Evolutionary conservation across 306 rosid genomes (phyloP).

Genomic region (Oxytropis ochrocephala): DNA sequence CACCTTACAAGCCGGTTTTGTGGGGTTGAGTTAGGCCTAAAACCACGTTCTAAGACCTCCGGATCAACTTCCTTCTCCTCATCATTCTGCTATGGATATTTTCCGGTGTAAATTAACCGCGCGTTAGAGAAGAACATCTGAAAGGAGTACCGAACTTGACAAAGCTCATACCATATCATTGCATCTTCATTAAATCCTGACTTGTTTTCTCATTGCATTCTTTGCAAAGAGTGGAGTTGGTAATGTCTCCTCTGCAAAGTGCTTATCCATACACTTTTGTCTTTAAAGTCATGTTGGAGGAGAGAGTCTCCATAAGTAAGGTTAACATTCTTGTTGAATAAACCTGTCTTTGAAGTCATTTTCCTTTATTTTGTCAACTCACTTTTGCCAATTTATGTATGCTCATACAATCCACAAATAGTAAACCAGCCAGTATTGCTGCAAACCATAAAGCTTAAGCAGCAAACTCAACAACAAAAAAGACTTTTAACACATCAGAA

Average conservation of each 20-base stretch:
- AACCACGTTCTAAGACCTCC: too few species aligned
- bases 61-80: too few species aligned
- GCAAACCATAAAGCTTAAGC: too few species aligned
- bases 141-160: slow-evolving; percentile 52
- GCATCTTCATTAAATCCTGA: slow-evolving; percentile 40
- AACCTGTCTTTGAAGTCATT: too few species aligned
- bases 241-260: slow-evolving; percentile 58
- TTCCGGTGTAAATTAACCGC: slow-evolving; percentile 39
- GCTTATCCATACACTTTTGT: slow-evolving; percentile 44
- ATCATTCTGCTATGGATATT: slow-evolving; percentile 18
- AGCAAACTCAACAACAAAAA: too few species aligned
- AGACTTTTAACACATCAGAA: too few species aligned
- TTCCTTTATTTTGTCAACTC: too few species aligned
- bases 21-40: too few species aligned
- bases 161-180: slow-evolving; percentile 51
- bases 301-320: slow-evolving; percentile 29
- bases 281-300: slow-evolving; percentile 30
- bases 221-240: slow-evolving; percentile 34
- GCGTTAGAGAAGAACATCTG: slow-evolving; percentile 17
- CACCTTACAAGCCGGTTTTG: too few species aligned
- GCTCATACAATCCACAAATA: too few species aligned
- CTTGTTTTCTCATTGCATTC: slow-evolving; percentile 42
- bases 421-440: too few species aligned
- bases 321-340: slow-evolving; percentile 38
- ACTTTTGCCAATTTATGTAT: too few species aligned